Conservation (phyloP, 2,329 filamentous ascomycete genomes). For the Xylariaceae sp. region DNA sequence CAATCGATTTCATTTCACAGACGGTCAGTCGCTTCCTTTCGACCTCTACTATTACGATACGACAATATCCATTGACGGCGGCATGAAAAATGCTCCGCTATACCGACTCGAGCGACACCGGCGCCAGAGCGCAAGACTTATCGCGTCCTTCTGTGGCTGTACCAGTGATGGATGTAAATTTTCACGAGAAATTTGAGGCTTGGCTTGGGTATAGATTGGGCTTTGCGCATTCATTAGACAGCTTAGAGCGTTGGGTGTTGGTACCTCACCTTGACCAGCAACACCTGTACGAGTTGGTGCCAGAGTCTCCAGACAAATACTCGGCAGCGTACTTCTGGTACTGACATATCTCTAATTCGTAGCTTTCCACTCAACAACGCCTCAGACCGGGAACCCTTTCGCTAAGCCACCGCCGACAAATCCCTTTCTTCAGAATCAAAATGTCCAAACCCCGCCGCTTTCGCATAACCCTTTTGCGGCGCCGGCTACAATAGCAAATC, state of each 20-base stretch:
- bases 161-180: no score
- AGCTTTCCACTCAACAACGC: constrained; percentile 33
- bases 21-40: constrained; percentile 20
- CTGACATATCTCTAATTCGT: constrained; percentile 29
- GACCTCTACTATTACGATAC: background rate
- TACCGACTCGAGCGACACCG: no score
- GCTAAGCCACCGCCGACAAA: constrained; percentile 28
- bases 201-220: no score
- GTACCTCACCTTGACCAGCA: background rate
- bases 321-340: background rate
- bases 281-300: background rate
- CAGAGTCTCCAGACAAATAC: background rate
- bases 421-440: constrained; percentile 27
- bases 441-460: constrained; percentile 10
- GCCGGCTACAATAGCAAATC: constrained; percentile 4
- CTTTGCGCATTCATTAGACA: no score
- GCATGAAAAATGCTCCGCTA: no score
- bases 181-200: no score
- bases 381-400: constrained; percentile 34
- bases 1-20: constrained; percentile 31
- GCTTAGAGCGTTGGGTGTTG: background rate
- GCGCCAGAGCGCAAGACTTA: no score
- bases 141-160: no score
- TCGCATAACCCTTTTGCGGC: constrained; percentile 18
- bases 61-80: constrained; percentile 4